These are phyloP conservation scores for Themeda triandra DNA, from an alignment of 176 grass and related monocot species.

Conservation along the genomic window DNA sequence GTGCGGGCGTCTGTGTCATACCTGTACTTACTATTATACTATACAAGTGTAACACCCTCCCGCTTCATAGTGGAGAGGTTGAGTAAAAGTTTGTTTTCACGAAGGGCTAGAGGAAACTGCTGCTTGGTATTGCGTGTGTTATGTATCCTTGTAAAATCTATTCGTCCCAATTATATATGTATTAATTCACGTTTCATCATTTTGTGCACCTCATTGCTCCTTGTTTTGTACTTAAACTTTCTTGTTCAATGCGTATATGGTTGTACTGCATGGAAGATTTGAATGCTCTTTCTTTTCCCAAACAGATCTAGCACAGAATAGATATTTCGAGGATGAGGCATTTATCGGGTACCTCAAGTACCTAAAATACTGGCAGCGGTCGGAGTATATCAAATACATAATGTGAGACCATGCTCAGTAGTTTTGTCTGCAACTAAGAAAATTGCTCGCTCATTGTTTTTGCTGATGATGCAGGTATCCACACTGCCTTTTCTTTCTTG, in stretches of 20 bases:
- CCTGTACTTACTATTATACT: too few relatives aligned
- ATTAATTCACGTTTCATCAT: background rate
- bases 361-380: constrained; percentile 84
- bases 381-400: constrained; percentile 94
- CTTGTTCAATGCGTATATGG: background rate
- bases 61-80: too few relatives aligned
- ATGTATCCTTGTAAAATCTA: too few relatives aligned
- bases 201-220: background rate
- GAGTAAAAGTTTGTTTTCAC: too few relatives aligned
- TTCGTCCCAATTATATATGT: too few relatives aligned
- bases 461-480: constrained; percentile 62
- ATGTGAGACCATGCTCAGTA: constrained; percentile 43
- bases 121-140: too few relatives aligned
- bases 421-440: background rate
- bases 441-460: background rate
- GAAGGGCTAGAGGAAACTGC: too few relatives aligned
- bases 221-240: background rate
- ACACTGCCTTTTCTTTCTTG: constrained; percentile 97
- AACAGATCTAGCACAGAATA: constrained; percentile 92
- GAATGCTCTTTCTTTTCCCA: constrained; percentile 3
- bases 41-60: too few relatives aligned
- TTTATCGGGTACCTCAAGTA: constrained; percentile 93
- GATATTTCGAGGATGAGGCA: constrained; percentile 93
- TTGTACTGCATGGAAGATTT: background rate
- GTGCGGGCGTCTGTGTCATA: too few relatives aligned